These are phyloP conservation scores for Wickerhamiella pararugosa DNA, from an alignment of 1,139 yeast species.

Conservation along the genomic window DNA sequence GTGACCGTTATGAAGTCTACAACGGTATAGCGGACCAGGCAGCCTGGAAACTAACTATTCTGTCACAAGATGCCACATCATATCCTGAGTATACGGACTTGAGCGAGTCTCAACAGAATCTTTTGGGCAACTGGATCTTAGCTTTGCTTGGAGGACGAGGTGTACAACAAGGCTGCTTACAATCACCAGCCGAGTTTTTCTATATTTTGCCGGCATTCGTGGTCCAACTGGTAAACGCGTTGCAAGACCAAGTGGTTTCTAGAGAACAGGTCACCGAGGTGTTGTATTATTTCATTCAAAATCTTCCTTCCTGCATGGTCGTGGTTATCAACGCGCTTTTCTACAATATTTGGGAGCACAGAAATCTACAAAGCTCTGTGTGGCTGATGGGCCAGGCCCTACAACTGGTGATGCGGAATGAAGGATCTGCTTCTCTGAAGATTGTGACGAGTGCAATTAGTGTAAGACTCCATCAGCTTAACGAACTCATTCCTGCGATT, in stretches of 20 bases:
- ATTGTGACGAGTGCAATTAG: neutral
- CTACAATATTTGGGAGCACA: conserved; percentile 26
- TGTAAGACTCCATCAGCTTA: neutral
- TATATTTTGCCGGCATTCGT: conserved; percentile 57
- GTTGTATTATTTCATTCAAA: conserved; percentile 49
- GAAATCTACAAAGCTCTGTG: conserved; percentile 10
- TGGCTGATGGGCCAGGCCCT: neutral
- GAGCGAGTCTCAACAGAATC: conserved; percentile 25
- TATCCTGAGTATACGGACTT: conserved; percentile 10
- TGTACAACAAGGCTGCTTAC: conserved; percentile 66
- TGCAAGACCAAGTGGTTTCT: conserved; percentile 39
- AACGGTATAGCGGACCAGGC: neutral
- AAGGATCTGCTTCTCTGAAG: neutral
- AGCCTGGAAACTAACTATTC: conserved; percentile 16
- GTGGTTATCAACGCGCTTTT: conserved; percentile 30
- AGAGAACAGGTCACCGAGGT: conserved; percentile 39
- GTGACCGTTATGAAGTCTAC: conserved; percentile 28
- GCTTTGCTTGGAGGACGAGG: conserved; percentile 80
- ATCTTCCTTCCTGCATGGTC: conserved; percentile 33
- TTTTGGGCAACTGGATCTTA: conserved; percentile 61
- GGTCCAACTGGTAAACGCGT: conserved; percentile 56
- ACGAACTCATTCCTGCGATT: neutral
- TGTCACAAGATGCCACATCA: conserved; percentile 1
- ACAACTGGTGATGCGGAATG: neutral
- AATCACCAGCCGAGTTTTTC: conserved; percentile 52